A percentile compares a stretch with the other conserved stretches of the same genome.
Evolutionary conservation across 495 filamentous ascomycete genomes (phyloP).

Genomic region (Usnea hakonensis): DNA sequence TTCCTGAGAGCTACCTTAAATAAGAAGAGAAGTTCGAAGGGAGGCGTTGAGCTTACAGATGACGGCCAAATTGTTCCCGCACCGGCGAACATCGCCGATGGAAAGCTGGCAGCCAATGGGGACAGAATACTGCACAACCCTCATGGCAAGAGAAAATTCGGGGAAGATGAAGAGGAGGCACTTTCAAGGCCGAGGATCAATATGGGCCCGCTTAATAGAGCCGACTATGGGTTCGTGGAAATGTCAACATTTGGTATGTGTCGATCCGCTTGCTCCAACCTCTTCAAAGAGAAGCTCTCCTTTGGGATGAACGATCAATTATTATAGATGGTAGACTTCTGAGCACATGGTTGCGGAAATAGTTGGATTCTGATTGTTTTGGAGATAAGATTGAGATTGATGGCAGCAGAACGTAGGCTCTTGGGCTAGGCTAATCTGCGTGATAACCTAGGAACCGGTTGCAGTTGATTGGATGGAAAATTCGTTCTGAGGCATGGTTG

Average conservation of each 20-base stretch:
- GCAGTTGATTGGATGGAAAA: not conserved
- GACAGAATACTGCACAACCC: not conserved
- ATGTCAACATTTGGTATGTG: not conserved
- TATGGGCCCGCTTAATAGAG: conserved; percentile 53
- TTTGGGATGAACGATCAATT: not conserved
- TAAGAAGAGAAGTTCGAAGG: conserved; percentile 70
- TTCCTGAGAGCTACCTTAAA: conserved; percentile 76
- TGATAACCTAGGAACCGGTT: not conserved
- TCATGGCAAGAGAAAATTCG: conserved; percentile 6
- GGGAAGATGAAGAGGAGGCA: conserved; percentile 30
- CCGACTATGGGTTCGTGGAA: conserved; percentile 37
- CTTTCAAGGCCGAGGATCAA: conserved; percentile 49
- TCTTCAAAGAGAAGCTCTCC: not conserved
- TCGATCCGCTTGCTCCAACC: not conserved
- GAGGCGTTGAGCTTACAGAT: conserved; percentile 54
- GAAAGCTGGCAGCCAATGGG: not conserved
- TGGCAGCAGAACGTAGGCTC: not conserved
- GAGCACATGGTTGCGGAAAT: conserved; percentile 3
- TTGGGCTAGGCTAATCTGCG: not conserved
- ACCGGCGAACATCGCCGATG: conserved; percentile 23
- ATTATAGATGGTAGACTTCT: conserved; percentile 14
- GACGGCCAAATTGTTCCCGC: conserved; percentile 53
- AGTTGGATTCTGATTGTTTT: not conserved
- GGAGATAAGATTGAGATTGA: not conserved
- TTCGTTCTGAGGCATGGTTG: no score